Percentiles rank a stretch among this genome's conserved stretches.
These are phyloP conservation scores for Starmerella gropengiesseri DNA, from an alignment of 805 yeast genomes.

Conservation along the genomic window DNA sequence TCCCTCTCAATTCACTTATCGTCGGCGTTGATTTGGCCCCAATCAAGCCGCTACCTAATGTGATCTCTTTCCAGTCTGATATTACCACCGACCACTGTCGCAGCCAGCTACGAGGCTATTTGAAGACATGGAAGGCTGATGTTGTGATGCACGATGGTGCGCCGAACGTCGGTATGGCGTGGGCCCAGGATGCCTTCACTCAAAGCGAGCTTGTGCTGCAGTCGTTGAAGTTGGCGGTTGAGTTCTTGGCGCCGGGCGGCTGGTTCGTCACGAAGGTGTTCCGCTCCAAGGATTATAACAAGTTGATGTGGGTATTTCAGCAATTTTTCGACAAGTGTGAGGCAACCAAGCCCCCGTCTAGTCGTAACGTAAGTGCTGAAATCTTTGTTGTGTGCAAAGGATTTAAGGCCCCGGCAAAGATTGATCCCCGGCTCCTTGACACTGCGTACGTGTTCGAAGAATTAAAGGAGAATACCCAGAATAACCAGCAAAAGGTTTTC, in stretches of 20 bases:
- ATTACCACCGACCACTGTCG: conserved; percentile 98
- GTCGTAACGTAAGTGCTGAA: conserved; percentile 98
- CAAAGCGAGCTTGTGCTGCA: conserved; percentile 93
- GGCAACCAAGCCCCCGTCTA: conserved; percentile 98
- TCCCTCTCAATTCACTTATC: conserved; percentile 86
- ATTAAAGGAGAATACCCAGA: conserved; percentile 42
- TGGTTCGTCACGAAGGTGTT: conserved; percentile 93
- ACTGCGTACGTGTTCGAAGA: conserved; percentile 93
- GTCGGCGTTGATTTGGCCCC: conserved; percentile 99
- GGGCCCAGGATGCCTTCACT: conserved; percentile 99
- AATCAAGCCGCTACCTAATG: conserved; percentile 90
- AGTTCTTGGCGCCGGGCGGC: conserved; percentile 83
- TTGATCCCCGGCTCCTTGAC: conserved; percentile 87
- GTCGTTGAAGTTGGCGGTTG: conserved; percentile 88
- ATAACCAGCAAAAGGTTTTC: conserved; percentile 83
- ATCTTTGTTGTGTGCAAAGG: conserved; percentile 95
- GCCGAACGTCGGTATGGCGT: conserved; percentile 98
- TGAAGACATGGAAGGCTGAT: conserved; percentile 99
- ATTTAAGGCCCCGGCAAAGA: conserved; percentile 88
- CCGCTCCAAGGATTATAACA: conserved; percentile 97
- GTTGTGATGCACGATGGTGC: conserved; percentile 99
- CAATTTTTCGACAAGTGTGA: conserved; percentile 93
- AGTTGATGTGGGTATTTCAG: conserved; percentile 93
- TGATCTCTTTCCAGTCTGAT: conserved; percentile 89
- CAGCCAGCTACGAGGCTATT: conserved; percentile 83